Evolutionary conservation across 805 yeast species (phyloP).

Genomic region (Candida quercuum): DNA sequence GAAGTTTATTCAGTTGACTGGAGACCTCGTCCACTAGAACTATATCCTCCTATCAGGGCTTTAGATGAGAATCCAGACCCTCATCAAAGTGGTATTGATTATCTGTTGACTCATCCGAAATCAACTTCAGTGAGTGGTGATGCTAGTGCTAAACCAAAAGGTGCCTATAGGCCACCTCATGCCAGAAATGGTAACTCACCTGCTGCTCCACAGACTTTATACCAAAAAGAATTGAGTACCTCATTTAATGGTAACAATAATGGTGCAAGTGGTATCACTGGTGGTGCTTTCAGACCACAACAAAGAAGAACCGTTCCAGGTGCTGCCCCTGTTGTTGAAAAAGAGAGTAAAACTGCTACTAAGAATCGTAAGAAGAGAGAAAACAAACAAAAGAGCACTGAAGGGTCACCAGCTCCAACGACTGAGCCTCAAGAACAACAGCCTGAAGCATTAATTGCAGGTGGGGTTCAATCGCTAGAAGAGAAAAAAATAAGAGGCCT

Average conservation of each 20-base stretch:
- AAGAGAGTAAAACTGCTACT: constrained; percentile 59
- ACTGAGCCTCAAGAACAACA: constrained; percentile 11
- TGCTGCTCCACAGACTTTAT: constrained; percentile 40
- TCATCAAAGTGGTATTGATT: constrained; percentile 66
- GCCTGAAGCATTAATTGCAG: constrained; percentile 39
- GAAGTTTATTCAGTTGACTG: constrained; percentile 81
- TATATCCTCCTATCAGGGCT: constrained; percentile 32
- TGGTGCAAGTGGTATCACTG: constrained; percentile 13
- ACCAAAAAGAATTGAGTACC: constrained; percentile 48
- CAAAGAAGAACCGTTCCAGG: constrained; percentile 53
- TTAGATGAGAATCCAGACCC: constrained; percentile 55
- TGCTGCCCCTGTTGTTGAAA: constrained; percentile 38
- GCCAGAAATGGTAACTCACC: constrained; percentile 52
- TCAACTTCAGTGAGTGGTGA: constrained; percentile 21
- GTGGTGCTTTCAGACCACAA: constrained; percentile 23
- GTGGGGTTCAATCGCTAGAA: constrained; percentile 68
- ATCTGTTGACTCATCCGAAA: constrained; percentile 33
- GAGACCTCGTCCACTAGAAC: constrained; percentile 51
- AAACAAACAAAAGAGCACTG: constrained; percentile 37
- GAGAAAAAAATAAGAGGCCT: constrained; percentile 90
- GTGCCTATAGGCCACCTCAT: constrained; percentile 97
- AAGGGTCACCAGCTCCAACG: constrained; percentile 11
- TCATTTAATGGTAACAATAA: constrained; percentile 10
- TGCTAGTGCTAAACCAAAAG: constrained; percentile 54
- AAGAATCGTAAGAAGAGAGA: constrained; percentile 76